Evolutionary conservation across 2,329 filamentous ascomycete genomes (phyloP), one percentile per base, ranked within the genome.

Genomic region (Colletotrichum sp.): DNA sequence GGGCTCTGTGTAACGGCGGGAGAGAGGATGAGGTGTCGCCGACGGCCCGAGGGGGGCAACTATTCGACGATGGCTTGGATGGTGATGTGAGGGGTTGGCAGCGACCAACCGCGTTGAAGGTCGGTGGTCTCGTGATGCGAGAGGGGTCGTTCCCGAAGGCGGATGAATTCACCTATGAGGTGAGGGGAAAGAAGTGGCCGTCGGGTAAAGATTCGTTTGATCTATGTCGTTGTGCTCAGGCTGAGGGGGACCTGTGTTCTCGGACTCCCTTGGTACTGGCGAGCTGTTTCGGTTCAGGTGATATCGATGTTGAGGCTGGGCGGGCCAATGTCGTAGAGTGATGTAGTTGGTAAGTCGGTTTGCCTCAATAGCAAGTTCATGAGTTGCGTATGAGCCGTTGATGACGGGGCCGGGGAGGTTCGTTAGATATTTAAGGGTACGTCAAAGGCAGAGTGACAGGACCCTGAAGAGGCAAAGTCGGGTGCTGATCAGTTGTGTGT

Each of bases 331-430:
- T 77, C 76, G 68, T 77, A 64, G 21, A 36, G 34, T n/a, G 63
- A 13, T 64, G 27, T 24, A 68, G n/a, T 38, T 54, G 51, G 43
- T 63, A 34, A 24, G 36, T 27, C n/a, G 33, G 66, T 47, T 69
- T 70, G 77, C 84, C 81, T 86, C 82, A 86, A 78, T 86, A 86
- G 80, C 84, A 80, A 83, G 80, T 77, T 83, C 84, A 85, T 86
- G 77, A 79, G 80, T 65, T 59, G 69, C 38, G 31, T 16, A 61
- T 43, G 63, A 64, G 27, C 27, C 31, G 55, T 57, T 66, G 62
- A 29, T 64, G 72, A 73, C 67, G 61, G 73, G 65, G 61, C 51
- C 61, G 70, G 59, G 57, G 72, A 47, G 61, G 64, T 69, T 73
- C 66, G 58, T 54, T 69, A 47, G 70, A 68, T 71, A 54, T 65